Evolutionary conservation across 2,329 filamentous ascomycete genomes (phyloP).

Genomic region (Thielaviopsis ethacetica): DNA sequence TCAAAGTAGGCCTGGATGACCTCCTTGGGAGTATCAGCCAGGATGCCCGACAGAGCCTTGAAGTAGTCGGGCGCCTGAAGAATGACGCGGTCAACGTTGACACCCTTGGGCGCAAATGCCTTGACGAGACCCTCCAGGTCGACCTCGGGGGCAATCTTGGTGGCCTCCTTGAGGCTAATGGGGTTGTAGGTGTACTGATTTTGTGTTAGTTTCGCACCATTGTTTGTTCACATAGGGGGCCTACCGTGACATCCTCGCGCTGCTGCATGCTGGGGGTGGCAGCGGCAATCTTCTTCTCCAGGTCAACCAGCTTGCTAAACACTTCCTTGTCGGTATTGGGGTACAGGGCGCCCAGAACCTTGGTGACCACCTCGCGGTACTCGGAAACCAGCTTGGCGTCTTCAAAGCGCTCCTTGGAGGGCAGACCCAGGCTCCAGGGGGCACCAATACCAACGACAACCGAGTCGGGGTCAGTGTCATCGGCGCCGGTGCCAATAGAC

Average conservation of each 20-base stretch:
- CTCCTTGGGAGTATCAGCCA: constrained; percentile 36
- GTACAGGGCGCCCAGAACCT: constrained; percentile 18
- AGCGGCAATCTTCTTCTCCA: constrained; percentile 45
- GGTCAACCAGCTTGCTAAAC: constrained; percentile 30
- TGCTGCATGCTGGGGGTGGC: constrained; percentile 41
- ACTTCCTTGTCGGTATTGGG: constrained; percentile 21
- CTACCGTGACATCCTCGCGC: constrained; percentile 40
- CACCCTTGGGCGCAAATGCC: constrained; percentile 22
- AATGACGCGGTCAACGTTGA: constrained; percentile 33
- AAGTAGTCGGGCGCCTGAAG: constrained; percentile 44
- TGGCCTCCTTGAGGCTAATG: constrained; percentile 37
- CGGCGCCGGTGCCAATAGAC: constrained; percentile 22
- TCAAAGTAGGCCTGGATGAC: constrained; percentile 45
- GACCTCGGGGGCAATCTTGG: constrained; percentile 38
- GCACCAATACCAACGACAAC: constrained; percentile 25
- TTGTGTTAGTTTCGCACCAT: neutral
- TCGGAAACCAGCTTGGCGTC: constrained; percentile 33
- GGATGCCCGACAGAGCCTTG: constrained; percentile 36
- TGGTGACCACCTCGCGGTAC: constrained; percentile 25
- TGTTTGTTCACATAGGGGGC: constrained; percentile 3
- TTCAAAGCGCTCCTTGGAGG: constrained; percentile 44
- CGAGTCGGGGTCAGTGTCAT: constrained; percentile 25
- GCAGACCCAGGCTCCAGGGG: constrained; percentile 38
- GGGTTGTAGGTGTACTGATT: constrained; percentile 47
- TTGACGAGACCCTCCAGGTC: constrained; percentile 34